Percentiles rank a stretch among this genome's conserved stretches.
phyloP scores from a whole-genome alignment of 192 early-diverging fungal genomes.

The Coemansia sp. region DNA sequence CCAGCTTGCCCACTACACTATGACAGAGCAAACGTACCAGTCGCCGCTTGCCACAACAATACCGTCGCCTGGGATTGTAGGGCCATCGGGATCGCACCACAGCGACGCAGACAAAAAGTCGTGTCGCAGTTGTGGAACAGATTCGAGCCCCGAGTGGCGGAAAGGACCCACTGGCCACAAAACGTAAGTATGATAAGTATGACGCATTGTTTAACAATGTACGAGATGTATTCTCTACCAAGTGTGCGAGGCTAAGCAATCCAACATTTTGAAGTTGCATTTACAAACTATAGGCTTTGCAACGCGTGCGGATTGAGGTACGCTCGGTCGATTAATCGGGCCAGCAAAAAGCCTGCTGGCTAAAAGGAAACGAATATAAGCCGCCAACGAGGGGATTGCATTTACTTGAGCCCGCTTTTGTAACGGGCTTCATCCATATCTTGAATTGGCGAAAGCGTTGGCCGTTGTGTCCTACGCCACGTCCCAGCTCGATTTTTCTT shows the following conservation, averaged over 20 bases:
- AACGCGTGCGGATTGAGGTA: conserved; percentile 60
- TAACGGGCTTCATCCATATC: no score
- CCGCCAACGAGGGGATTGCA: no score
- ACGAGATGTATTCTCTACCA: not conserved
- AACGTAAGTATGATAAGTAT: conserved; percentile 56
- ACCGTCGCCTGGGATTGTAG: conserved; percentile 38
- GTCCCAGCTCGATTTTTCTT: no score
- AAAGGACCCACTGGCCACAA: conserved; percentile 61
- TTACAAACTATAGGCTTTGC: conserved; percentile 46
- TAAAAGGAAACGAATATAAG: conserved; percentile 6
- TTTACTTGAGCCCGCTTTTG: no score
- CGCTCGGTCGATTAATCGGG: conserved; percentile 55
- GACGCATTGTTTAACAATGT: not conserved
- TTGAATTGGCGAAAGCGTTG: no score
- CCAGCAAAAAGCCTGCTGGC: conserved; percentile 43
- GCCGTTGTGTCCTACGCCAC: no score
- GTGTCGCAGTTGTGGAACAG: conserved; percentile 59
- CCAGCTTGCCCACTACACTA: conserved; percentile 17
- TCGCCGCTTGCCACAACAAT: conserved; percentile 36
- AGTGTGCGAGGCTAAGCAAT: not conserved
- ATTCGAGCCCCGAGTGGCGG: conserved; percentile 61
- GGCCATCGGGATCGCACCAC: conserved; percentile 21
- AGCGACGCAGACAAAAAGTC: conserved; percentile 47
- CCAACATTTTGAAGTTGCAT: not conserved
- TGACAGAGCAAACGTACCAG: conserved; percentile 42